Conservation (phyloP, 441 rosid species). For the Bocquillonia castaneifolia region DNA sequence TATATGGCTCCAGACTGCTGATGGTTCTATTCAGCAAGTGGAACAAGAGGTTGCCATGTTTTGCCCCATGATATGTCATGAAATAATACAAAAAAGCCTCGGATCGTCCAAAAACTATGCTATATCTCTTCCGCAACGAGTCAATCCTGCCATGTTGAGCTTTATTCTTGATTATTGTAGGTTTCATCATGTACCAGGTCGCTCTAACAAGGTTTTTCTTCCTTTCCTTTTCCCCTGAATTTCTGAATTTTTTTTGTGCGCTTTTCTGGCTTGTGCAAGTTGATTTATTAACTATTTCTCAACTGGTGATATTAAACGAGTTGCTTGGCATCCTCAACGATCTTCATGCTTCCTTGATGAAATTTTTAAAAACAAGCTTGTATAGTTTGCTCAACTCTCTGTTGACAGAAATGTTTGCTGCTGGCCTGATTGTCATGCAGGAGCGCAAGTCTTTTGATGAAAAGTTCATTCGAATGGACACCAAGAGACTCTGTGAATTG, state of each 20-base stretch:
- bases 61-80: conserved; percentile 61
- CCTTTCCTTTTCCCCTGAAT: neutral
- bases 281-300: conserved; percentile 1
- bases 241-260: conserved; percentile 1
- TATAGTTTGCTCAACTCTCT: neutral
- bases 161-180: conserved; percentile 60
- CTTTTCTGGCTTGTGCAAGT: conserved; percentile 18
- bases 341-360: neutral
- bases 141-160: conserved; percentile 50
- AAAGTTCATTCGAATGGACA: conserved; percentile 54
- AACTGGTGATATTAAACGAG: conserved; percentile 15
- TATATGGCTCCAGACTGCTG: conserved; percentile 66
- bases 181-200: conserved; percentile 68
- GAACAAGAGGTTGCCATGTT: conserved; percentile 76
- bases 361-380: conserved; percentile 2
- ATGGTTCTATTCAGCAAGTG: conserved; percentile 68
- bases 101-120: conserved; percentile 64
- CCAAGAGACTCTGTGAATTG: conserved; percentile 51
- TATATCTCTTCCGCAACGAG: conserved; percentile 58
- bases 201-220: conserved; percentile 52
- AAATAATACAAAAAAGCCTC: conserved; percentile 49
- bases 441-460: conserved; percentile 60
- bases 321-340: conserved; percentile 9
- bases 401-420: neutral
- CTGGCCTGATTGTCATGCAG: conserved; percentile 27